These are phyloP conservation scores for Podaxis sp. DNA, from an alignment of 768 basidiomycete species.

Conservation along the genomic window DNA sequence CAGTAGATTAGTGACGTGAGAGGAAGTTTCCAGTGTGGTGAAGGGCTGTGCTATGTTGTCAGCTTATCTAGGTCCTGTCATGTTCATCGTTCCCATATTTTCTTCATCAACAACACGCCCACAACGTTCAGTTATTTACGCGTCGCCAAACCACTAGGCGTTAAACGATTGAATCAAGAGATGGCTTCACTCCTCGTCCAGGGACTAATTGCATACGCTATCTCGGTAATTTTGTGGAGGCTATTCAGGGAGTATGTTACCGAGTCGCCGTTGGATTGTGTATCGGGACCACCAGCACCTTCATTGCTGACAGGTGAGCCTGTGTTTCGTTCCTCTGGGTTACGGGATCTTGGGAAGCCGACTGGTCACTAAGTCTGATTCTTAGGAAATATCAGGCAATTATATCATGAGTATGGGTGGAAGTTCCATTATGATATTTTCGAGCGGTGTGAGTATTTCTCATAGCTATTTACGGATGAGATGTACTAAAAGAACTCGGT, in stretches of 20 bases:
- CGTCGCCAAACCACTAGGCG: no score
- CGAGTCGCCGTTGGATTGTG: slow-evolving; percentile 6
- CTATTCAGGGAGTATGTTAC: slow-evolving; percentile 2
- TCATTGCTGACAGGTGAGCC: slow-evolving; percentile 36
- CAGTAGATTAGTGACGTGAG: no score
- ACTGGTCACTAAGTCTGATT: slow-evolving; percentile 1
- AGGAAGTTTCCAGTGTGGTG: no score
- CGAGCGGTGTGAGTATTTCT: slow-evolving; percentile 27
- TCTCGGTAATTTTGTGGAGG: not conserved
- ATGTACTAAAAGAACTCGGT: not conserved
- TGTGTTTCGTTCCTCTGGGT: not conserved
- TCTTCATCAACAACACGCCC: no score
- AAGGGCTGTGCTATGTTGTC: no score
- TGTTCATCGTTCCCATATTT: no score
- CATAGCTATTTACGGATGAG: not conserved
- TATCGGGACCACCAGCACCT: slow-evolving; percentile 17
- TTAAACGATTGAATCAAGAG: no score
- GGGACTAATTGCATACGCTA: not conserved
- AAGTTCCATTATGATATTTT: slow-evolving; percentile 35
- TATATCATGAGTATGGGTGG: slow-evolving; percentile 35
- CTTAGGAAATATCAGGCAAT: slow-evolving; percentile 33
- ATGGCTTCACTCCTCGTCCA: no score
- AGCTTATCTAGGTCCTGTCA: no score
- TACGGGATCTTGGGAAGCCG: not conserved
- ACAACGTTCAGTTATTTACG: no score